Conservation (phyloP, 805 yeast species). For the Cyberlindnera mycetangii region DNA sequence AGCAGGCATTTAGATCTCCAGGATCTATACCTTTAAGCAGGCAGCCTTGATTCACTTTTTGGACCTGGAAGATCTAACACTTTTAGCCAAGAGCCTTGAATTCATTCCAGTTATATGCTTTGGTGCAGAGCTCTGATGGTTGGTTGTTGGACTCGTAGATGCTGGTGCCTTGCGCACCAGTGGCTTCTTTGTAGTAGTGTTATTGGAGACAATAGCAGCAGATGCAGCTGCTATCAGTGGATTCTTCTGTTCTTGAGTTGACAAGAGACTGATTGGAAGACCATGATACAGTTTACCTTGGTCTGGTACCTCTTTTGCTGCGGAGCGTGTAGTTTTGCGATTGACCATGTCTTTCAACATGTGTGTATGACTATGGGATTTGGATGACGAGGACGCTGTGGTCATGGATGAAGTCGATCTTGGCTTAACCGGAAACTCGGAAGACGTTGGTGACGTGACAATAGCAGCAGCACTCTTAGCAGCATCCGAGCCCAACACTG, state of each 20-base stretch:
- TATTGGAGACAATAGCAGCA: slow-evolving; percentile 21
- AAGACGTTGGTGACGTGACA: slow-evolving; percentile 19
- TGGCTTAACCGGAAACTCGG: slow-evolving; percentile 4
- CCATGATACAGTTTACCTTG: slow-evolving; percentile 34
- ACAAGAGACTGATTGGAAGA: slow-evolving; percentile 25
- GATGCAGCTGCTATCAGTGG: slow-evolving; percentile 27
- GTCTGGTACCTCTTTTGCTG: slow-evolving; percentile 28
- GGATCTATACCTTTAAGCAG: slow-evolving; percentile 19
- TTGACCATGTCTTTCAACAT: slow-evolving; percentile 35
- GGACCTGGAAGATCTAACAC: slow-evolving; percentile 30
- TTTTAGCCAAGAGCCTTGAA: slow-evolving; percentile 57
- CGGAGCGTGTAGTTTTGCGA: slow-evolving; percentile 19
- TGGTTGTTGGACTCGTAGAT: background rate
- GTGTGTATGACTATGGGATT: slow-evolving; percentile 15
- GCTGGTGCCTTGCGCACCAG: slow-evolving; percentile 1
- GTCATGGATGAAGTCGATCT: background rate
- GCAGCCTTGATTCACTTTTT: slow-evolving; percentile 20
- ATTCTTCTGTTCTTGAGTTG: slow-evolving; percentile 6
- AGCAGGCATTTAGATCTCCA: background rate
- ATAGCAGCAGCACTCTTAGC: slow-evolving; percentile 37
- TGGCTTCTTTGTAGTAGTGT: background rate
- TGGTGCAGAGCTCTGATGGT: slow-evolving; percentile 9
- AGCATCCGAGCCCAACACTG: slow-evolving; percentile 32
- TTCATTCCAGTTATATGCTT: slow-evolving; percentile 50
- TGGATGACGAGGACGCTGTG: background rate